A percentile compares a stretch with the other conserved stretches of the same genome.
Conservation (phyloP, 306 rosid species). For the Quercus bicolor region DNA sequence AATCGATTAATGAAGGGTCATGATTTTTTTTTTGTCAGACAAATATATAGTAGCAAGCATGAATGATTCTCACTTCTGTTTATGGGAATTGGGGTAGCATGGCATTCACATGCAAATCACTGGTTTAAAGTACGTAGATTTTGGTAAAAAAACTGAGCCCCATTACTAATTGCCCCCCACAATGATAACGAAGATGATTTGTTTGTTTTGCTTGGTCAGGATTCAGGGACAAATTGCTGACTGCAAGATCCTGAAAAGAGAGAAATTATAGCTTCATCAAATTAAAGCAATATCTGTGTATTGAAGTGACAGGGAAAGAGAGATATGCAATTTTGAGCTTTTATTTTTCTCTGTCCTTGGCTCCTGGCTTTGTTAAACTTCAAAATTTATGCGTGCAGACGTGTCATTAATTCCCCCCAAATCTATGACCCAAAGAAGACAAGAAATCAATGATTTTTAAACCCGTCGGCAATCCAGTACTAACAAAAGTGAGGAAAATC, state of each 20-base stretch:
- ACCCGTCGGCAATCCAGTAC: background rate
- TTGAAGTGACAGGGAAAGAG: background rate
- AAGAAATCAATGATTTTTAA: background rate
- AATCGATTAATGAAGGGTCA: too few species aligned
- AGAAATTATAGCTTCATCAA: background rate
- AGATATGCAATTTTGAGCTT: background rate
- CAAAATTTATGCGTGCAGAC: too few species aligned
- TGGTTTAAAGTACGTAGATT: background rate
- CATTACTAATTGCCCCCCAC: background rate
- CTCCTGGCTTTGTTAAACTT: too few species aligned
- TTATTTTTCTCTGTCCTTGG: background rate
- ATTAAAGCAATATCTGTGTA: background rate
- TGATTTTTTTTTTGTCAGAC: too few species aligned
- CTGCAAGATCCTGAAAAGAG: background rate
- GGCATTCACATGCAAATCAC: background rate
- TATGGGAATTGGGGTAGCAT: background rate
- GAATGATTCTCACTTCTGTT: background rate
- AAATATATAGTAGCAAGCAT: too few species aligned
- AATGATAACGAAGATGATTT: constrained; percentile 12
- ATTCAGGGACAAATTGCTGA: background rate
- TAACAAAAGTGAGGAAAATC: background rate
- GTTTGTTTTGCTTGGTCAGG: background rate
- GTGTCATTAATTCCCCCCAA: too few species aligned
- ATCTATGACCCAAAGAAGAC: background rate
- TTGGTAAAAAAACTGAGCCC: background rate